Base-by-base conservation (phyloP, 495 filamentous ascomycete genomes). In the Tetracladium marchalianum region DNA sequence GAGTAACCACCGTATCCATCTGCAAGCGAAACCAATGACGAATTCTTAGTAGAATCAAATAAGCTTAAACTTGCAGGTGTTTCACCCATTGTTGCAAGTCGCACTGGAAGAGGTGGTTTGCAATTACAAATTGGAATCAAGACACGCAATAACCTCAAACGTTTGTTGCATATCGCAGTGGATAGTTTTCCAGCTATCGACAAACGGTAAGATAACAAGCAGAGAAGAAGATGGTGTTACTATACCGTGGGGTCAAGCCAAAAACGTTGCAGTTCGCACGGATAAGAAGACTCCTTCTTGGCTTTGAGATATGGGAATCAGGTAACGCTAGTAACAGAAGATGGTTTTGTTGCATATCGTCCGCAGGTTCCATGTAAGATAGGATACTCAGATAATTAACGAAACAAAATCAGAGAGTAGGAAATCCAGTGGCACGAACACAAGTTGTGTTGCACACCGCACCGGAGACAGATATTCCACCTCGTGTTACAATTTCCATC, bases 81-180 rank as follows among this genome's bases (percentile, higher is more conserved):
- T 27, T 27, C 22, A 27, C 22, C 3, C 3, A 27, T 27, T 27
- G 22, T 27, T 27, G 22, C 22, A 27, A 27, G 22, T 27, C 22
- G 22, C 22, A 27, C n/a, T 27, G 22, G 22, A 27, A 3, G 7
- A 7, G 22, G 22, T 7, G 22, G 22, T 7, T 3, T 3, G 22
- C 7, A 3, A n/a, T 7, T 27, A 27, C 22, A 27, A 27, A 3
- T 27, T 27, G 3, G 22, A 27, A 27, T 27, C 3, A 27, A 27
- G 22, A 27, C 3, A 27, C 3, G 22, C 22, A 27, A 27, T 3
- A 27, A 27, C 3, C 3, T 3, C 22, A 3, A 27, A 7, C 3
- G 22, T 42, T 46, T 46, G 49, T 51, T 51, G 49, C 49, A 51
- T 31, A 31, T 51, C 49, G 37, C 38, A 44, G 38, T 1, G 40